Conservation (phyloP, 352 stramenopile species). For the Phytophthora aleatoria region DNA sequence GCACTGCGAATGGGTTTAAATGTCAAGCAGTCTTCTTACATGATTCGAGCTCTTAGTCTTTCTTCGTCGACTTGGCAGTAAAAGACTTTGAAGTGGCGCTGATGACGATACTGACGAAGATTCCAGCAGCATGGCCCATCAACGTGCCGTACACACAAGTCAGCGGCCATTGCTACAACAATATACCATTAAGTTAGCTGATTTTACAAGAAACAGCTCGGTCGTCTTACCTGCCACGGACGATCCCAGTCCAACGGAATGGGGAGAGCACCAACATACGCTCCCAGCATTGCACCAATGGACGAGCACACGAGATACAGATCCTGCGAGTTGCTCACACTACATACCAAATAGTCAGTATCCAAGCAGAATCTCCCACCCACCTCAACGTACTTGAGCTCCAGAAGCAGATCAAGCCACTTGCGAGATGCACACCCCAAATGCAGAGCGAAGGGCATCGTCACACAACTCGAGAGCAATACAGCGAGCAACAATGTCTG, state of each 20-base stretch:
- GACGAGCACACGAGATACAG: constrained; percentile 54
- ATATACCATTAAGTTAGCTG: neutral
- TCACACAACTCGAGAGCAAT: constrained; percentile 54
- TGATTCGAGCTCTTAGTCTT: constrained; percentile 25
- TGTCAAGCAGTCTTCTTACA: neutral
- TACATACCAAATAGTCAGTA: constrained; percentile 18
- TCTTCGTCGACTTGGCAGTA: constrained; percentile 23
- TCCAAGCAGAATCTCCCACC: neutral
- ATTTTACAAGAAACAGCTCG: neutral
- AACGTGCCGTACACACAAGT: constrained; percentile 82
- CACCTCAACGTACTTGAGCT: constrained; percentile 40
- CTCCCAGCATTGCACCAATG: constrained; percentile 64
- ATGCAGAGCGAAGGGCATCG: constrained; percentile 51
- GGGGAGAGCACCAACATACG: constrained; percentile 75
- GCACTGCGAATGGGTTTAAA: too few species aligned
- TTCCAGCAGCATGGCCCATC: constrained; percentile 48
- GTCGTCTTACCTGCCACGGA: constrained; percentile 75
- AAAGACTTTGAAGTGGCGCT: constrained; percentile 13
- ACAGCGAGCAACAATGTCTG: constrained; percentile 72
- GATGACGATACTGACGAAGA: constrained; percentile 34
- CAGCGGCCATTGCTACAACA: constrained; percentile 79
- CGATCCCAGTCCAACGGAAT: constrained; percentile 90
- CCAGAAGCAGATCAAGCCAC: constrained; percentile 62
- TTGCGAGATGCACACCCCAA: constrained; percentile 38
- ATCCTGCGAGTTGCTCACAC: constrained; percentile 47